Evolutionary conservation across 2,329 filamentous ascomycete genomes (phyloP), one percentile per base, ranked within the genome.

Genomic region (Zymoseptoria pseudotritici): DNA sequence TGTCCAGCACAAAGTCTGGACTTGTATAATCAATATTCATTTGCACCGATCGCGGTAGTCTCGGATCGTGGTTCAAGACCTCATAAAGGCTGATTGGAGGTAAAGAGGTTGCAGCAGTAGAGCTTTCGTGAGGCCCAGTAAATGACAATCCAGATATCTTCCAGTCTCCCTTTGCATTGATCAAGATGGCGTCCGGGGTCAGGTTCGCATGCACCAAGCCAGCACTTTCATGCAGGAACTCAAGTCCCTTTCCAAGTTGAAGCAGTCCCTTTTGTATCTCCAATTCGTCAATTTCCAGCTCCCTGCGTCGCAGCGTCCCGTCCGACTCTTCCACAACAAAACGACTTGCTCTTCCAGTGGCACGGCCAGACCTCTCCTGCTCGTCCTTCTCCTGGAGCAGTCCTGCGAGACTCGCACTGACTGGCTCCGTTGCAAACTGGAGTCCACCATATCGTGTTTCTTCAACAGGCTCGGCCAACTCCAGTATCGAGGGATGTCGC

Each of bases 141-240:
- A 97, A 99, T 0, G 89, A 85, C 49, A 99, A 82, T n/a, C 93
- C 94, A 67, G 91, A 93, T 24, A 99, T 90, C 74, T 99, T 99
- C 94, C 94, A 99, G 75, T 99, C 94, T 54, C 90, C 96, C 84
- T 99, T 99, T 50, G 90, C 85, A 76, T 99, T 99, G 74, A 99
- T 86, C 65, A 96, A 88, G 65, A 99, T 86, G 19, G 92, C 90
- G 65, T 97, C 93, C 0, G 94, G 94, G 0, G 92, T 97, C 64
- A 99, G 75, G 72, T 99, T 99, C 54, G 89, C 91, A 75, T 99
- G 94, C 0, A 97, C 90, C 54, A 99, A 81, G 0, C 91, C 91
- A n/a, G 93, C 93, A 72, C 93, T 96, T 72, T 97, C 93, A 72
- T 97, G 93, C 61, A 97, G 77, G 72, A 97, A 97, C 75, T 97